Evolutionary conservation across 2,329 filamentous ascomycete genomes (phyloP), one percentile per base, ranked within the genome.

Genomic region (Colletotrichum euphorbiae): DNA sequence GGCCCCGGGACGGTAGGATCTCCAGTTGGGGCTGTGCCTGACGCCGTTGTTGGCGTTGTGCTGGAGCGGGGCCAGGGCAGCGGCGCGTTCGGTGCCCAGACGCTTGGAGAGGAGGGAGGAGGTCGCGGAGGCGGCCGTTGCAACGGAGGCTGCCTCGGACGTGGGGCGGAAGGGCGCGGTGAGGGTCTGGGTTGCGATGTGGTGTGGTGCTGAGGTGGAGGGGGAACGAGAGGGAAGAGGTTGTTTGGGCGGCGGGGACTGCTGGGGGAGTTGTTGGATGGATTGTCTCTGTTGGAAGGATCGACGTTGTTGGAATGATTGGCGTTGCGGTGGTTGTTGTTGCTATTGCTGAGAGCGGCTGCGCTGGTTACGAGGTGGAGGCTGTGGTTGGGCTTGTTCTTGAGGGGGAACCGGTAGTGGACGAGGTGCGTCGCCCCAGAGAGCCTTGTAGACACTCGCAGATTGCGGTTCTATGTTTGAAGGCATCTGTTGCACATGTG

Each of bases 31-130:
- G 72, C 52, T 70, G 52, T 63, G 61, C 9, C 64, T 31, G 13
- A 55, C 64, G 67, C 60, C 70, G 56, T 63, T 69, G 63, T 73
- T 62, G 31, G 72, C 70, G 19, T 62, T 73, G 31, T 51, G 63
- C 19, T 73, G 74, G 3, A 84, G 76, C 17, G 58, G 58, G 48
- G 80, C 73, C 71, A 89, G 80, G 52, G 80, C 78, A 2, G 82
- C 82, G 0, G 85, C 85, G 62, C 81, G 82, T 58, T 84, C 81
- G 28, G 76, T 78, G 6, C 86, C 85, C 19, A 87, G 74, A 4
- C 86, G 80, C 73, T 88, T 88, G 21, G 84, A 81, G 8, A 87
- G 80, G 33, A 88, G 80, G 4, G 83, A 80, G 56, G 80, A 81
- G 42, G 80, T 73, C 15, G 72, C 72, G 31, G 17, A 77, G 56